These are phyloP conservation scores for Westerdykella aurantiaca DNA, from an alignment of 2,329 filamentous ascomycete genomes.

Conservation along the genomic window DNA sequence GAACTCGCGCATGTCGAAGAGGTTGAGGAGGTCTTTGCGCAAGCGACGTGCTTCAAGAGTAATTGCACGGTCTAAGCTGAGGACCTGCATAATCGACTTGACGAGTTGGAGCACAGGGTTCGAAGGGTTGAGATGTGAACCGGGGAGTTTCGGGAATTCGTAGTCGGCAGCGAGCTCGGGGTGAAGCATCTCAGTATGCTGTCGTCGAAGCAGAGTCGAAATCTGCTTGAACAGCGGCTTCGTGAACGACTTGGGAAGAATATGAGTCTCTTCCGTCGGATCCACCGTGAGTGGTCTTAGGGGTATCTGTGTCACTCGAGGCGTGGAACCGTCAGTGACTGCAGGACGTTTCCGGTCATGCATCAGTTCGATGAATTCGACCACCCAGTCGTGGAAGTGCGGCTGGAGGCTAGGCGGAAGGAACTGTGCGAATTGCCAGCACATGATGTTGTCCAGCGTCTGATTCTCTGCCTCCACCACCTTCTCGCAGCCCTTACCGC, in stretches of 20 bases:
- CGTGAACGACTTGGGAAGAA: constrained; percentile 77
- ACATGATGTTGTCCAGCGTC: constrained; percentile 85
- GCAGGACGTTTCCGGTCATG: constrained; percentile 66
- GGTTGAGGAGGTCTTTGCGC: constrained; percentile 77
- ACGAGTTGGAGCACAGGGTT: constrained; percentile 87
- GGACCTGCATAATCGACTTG: constrained; percentile 86
- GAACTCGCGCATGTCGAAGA: constrained; percentile 96
- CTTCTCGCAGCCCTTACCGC: constrained; percentile 82
- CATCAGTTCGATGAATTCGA: constrained; percentile 95
- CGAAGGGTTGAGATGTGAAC: constrained; percentile 55
- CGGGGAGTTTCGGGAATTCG: constrained; percentile 73
- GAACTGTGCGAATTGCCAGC: constrained; percentile 95
- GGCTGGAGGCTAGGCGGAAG: constrained; percentile 74
- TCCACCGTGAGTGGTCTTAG: constrained; percentile 50
- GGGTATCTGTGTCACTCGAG: constrained; percentile 56
- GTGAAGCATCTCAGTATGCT: constrained; percentile 84
- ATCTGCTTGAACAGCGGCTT: constrained; percentile 89
- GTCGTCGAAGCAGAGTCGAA: constrained; percentile 69
- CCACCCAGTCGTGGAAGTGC: constrained; percentile 84
- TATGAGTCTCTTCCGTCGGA: constrained; percentile 55
- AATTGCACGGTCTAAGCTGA: constrained; percentile 86
- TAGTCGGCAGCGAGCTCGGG: constrained; percentile 84
- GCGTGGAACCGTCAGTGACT: constrained; percentile 47
- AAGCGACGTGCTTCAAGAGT: constrained; percentile 80
- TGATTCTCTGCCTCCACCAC: constrained; percentile 73